Evolutionary conservation across 2,329 filamentous ascomycete genomes (phyloP), one percentile per base, ranked within the genome.

Genomic region (Curvularia eragrostidis): DNA sequence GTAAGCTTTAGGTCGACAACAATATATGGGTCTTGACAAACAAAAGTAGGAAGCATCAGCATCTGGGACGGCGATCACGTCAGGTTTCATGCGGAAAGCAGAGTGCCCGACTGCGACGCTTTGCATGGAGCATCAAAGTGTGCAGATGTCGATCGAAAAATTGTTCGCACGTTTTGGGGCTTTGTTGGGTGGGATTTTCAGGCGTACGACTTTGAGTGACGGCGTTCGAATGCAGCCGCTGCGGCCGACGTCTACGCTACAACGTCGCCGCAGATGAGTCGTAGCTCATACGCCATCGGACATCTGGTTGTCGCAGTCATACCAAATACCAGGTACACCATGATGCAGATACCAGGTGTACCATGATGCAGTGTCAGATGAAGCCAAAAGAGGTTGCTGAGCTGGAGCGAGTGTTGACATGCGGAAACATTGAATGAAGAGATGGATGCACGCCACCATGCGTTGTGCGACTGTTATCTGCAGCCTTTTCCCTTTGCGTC

Each of bases 401-500:
- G 47, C 18, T 50, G 21, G 38, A 50, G 26, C 13, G 23, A 24
- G 30, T 42, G 21, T 49, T 46, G 34, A 42, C 36, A 39, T 49
- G 48, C 41, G 32, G 50, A 30, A 57, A 47, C 19, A 28, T 52
- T 60, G 28, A 32, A 46, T 56, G 54, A 52, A 53, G 46, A 42
- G 42, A 18, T 41, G 21, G 21, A 55, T 50, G 49, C 48, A 54
- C 52, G 50, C 41, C 58, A 52, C 61, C 54, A 48, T 54, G 56
- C 41, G 47, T 38, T 52, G 61, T 63, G 48, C 26, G 19, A 65
- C 56, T 18, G 41, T 13, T 24, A 26, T 39, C 24, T 53, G 41
- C 56, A 55, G 42, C 56, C 51, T 53, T 53, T 54, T 59, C 63
- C 50, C 39, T 59, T 49, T 42, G 12, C 36, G 52, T 62, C 51